Evolutionary conservation across 176 grass and related monocot genomes (phyloP).

Genomic region (Urochloa ruziziensis): DNA sequence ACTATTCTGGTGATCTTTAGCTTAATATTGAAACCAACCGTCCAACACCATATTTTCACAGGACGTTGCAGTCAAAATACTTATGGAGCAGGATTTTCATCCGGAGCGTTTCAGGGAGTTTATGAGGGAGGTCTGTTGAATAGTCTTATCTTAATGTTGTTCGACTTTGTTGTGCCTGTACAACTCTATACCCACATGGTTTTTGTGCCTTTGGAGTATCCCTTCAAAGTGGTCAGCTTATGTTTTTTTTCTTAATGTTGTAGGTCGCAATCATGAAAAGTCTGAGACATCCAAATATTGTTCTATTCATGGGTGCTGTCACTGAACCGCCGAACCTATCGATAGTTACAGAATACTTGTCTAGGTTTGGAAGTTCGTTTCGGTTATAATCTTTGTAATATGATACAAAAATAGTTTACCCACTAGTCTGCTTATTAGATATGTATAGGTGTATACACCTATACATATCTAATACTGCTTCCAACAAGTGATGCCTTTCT

Average conservation of each 20-base stretch:
- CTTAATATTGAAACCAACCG: slow-evolving; percentile 3
- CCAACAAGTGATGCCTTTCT: background rate
- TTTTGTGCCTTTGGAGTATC: background rate
- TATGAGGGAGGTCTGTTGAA: slow-evolving; percentile 84
- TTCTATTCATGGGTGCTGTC: slow-evolving; percentile 93
- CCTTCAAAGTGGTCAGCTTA: background rate
- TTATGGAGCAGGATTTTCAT: slow-evolving; percentile 99
- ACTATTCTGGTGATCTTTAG: background rate
- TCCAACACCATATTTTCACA: slow-evolving; percentile 38
- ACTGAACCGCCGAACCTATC: slow-evolving; percentile 82
- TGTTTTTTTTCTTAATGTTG: slow-evolving; percentile 13
- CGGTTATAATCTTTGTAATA: background rate
- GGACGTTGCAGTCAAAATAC: slow-evolving; percentile 99
- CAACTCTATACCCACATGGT: background rate
- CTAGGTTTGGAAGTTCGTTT: slow-evolving; percentile 60
- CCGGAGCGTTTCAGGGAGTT: slow-evolving; percentile 81
- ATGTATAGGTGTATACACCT: no score
- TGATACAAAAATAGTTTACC: background rate
- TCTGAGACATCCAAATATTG: slow-evolving; percentile 92
- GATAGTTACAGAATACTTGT: slow-evolving; percentile 88
- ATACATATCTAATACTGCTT: no score
- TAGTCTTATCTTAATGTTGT: background rate
- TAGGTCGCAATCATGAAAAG: slow-evolving; percentile 95
- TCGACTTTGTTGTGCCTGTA: background rate
- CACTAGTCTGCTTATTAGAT: background rate